phyloP scores from a whole-genome alignment of 805 yeast species.

The Myxozyma sirexii region DNA sequence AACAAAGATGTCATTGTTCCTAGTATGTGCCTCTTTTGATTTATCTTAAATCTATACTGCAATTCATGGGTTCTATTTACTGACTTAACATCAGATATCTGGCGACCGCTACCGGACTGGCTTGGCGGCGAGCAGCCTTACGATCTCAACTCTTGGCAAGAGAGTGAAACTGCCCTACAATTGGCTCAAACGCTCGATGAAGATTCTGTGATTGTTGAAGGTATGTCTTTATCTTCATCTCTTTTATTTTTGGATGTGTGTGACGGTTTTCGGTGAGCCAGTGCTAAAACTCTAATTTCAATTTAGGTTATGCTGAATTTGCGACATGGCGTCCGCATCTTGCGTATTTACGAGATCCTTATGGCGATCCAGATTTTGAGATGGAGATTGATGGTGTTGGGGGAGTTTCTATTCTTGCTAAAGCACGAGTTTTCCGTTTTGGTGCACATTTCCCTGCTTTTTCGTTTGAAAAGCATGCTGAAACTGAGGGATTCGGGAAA shows the following conservation, averaged over 20 bases:
- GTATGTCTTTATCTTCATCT: slow-evolving; percentile 41
- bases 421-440: slow-evolving; percentile 79
- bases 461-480: slow-evolving; percentile 94
- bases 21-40: slow-evolving; percentile 52
- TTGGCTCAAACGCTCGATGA: slow-evolving; percentile 66
- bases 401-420: slow-evolving; percentile 90
- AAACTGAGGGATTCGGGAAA: slow-evolving; percentile 90
- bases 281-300: not conserved
- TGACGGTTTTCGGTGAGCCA: too few species aligned
- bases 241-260: not conserved
- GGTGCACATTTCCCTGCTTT: slow-evolving; percentile 98
- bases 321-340: slow-evolving; percentile 98
- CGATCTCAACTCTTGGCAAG: slow-evolving; percentile 97
- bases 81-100: slow-evolving; percentile 55
- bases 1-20: slow-evolving; percentile 92
- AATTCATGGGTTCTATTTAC: not conserved
- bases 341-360: slow-evolving; percentile 91
- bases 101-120: slow-evolving; percentile 96
- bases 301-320: slow-evolving; percentile 92
- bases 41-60: not conserved
- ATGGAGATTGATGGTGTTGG: slow-evolving; percentile 97
- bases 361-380: slow-evolving; percentile 92
- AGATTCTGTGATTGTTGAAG: slow-evolving; percentile 96
- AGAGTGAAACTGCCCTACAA: slow-evolving; percentile 68
- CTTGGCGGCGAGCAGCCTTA: slow-evolving; percentile 91